phyloP scores from a whole-genome alignment of 2,329 filamentous ascomycete genomes.

The Phaeosphaeria sp. region DNA sequence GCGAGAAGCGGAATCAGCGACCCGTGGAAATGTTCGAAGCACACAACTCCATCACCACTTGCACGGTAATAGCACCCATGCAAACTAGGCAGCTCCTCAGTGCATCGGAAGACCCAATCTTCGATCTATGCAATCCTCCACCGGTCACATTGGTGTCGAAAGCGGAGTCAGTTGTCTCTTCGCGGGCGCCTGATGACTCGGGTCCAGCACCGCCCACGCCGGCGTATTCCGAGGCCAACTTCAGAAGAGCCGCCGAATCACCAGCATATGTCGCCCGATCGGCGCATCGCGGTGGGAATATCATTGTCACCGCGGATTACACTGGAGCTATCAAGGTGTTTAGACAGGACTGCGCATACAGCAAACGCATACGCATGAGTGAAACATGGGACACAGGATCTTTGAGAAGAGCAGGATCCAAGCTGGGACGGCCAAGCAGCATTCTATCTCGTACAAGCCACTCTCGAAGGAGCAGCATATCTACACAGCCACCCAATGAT shows the following conservation, averaged over 20 bases:
- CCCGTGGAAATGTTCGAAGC: slow-evolving; percentile 91
- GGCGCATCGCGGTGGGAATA: slow-evolving; percentile 81
- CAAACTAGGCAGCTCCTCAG: slow-evolving; percentile 79
- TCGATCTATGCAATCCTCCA: slow-evolving; percentile 93
- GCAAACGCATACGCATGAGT: slow-evolving; percentile 69
- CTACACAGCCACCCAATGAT: slow-evolving; percentile 66
- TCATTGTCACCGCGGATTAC: slow-evolving; percentile 90
- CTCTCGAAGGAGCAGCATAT: slow-evolving; percentile 55
- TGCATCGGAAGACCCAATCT: slow-evolving; percentile 88
- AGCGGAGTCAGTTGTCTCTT: slow-evolving; percentile 66
- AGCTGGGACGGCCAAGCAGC: slow-evolving; percentile 59
- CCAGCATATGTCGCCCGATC: slow-evolving; percentile 80
- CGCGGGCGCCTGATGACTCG: slow-evolving; percentile 55
- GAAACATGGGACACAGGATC: slow-evolving; percentile 80
- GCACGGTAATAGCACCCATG: slow-evolving; percentile 83
- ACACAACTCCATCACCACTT: slow-evolving; percentile 86
- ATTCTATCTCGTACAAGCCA: slow-evolving; percentile 62
- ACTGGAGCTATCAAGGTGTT: slow-evolving; percentile 92
- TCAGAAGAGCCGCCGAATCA: slow-evolving; percentile 64
- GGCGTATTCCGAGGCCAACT: slow-evolving; percentile 43
- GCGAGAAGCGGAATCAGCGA: slow-evolving; percentile 76
- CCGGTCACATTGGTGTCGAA: slow-evolving; percentile 82
- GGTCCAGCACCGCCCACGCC: slow-evolving; percentile 43
- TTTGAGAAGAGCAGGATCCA: slow-evolving; percentile 67
- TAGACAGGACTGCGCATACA: slow-evolving; percentile 87